Evolutionary conservation across 2,329 filamentous ascomycete genomes (phyloP), one percentile per base, ranked within the genome.

Genomic region (Tolypocladium nubicola): DNA sequence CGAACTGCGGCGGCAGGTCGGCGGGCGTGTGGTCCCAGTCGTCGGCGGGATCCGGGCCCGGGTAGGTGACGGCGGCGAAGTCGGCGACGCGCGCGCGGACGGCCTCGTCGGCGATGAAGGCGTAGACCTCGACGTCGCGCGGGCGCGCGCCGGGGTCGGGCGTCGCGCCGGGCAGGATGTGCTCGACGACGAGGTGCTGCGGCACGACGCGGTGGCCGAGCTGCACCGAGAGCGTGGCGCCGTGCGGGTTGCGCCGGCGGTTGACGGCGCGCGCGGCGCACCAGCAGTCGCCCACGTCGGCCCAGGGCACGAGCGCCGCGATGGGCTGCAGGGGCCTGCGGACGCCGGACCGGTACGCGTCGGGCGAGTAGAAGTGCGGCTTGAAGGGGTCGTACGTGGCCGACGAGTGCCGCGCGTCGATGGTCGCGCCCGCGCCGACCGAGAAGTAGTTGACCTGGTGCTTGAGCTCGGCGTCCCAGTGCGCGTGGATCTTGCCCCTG

Each of bases 271-370:
- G 67, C 0, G 76, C 79, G 5, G 87, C 85, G 70, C 93, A 97
- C 88, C 90, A 97, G 71, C 90, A 95, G 60, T 97, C 89, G 23
- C 88, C 89, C 39, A 87, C 80, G 53, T 96, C 89, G 11, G 85
- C 76, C 90, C 92, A 96, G 4, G 76, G 73, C 1, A 57, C 54
- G 2, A 96, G 76, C 1, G 88, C 90, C 0, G 77, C 70, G n/a
- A 74, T 65, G 0, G 79, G 77, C 1, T 77, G 73, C 3, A 58
- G 56, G 1, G 62, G 62, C 41, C 62, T 61, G 2, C 56, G 45
- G 23, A 65, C 5, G 1, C 67, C 68, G 7, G 64, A 62, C 35
- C 60, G 54, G 35, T 59, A 60, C 0, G 60, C 56, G 7, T 57
- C 59, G 0, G 55, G 53, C 1, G 58, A 26, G 53, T 57, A 49